These are phyloP conservation scores for Populus hybrid DNA, from an alignment of 441 rosid genomes.

Conservation along the genomic window DNA sequence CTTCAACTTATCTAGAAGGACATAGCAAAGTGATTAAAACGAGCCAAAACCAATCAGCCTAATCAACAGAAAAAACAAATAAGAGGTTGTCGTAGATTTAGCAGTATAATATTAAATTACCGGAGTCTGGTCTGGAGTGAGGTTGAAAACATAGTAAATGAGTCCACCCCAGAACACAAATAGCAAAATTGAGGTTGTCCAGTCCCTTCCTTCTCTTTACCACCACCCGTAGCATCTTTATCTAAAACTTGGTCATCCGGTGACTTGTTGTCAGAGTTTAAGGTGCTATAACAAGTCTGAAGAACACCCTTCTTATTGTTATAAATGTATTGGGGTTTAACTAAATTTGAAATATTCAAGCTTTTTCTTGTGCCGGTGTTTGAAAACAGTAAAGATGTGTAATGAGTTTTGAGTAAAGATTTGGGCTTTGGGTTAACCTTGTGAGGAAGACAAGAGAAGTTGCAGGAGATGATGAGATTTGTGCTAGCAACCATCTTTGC, in stretches of 20 bases:
- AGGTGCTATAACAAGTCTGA: slow-evolving; percentile 39
- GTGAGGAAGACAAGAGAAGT: slow-evolving; percentile 36
- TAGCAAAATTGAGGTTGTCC: slow-evolving; percentile 75
- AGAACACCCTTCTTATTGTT: slow-evolving; percentile 22
- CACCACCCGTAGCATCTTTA: slow-evolving; percentile 7
- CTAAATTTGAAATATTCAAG: slow-evolving; percentile 19
- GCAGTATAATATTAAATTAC: slow-evolving; percentile 21
- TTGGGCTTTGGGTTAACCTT: slow-evolving; percentile 14
- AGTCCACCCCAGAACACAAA: slow-evolving; percentile 72
- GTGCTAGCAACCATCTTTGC: slow-evolving; percentile 36
- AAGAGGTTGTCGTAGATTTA: not conserved
- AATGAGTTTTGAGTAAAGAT: slow-evolving; percentile 16
- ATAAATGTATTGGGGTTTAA: slow-evolving; percentile 17
- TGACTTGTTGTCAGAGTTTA: slow-evolving; percentile 41
- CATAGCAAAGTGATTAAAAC: not conserved
- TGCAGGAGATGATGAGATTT: slow-evolving; percentile 55
- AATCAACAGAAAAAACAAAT: not conserved
- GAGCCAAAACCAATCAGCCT: not conserved
- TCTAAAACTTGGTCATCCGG: slow-evolving; percentile 34
- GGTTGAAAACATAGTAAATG: slow-evolving; percentile 68
- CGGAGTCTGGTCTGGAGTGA: slow-evolving; percentile 77
- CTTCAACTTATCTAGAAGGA: not conserved
- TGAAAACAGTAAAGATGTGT: slow-evolving; percentile 15
- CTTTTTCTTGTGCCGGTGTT: slow-evolving; percentile 9
- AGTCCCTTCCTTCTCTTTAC: slow-evolving; percentile 46